Evolutionary conservation across 2,329 filamentous ascomycete species (phyloP), one percentile per base, ranked within the genome.

Genomic region (Endocalyx cinctus): DNA sequence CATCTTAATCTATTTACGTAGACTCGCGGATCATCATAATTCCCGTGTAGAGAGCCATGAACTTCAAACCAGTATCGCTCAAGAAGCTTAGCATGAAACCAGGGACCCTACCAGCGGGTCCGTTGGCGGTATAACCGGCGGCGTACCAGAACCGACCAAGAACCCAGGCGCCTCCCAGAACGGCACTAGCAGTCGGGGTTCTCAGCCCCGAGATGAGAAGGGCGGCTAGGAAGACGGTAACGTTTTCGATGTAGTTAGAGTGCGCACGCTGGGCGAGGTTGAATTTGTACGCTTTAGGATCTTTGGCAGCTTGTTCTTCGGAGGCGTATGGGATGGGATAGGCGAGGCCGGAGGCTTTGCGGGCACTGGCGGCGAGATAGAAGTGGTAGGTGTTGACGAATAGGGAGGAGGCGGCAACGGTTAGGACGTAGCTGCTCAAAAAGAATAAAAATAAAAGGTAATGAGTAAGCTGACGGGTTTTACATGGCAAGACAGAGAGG

Each of bases 181-280:
- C 49, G 13, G 72, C 70, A 18, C 70, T 63, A 14, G 60, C 55
- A 5, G 67, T 37, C 3, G 79, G 80, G 54, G 65, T 79, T 23
- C 58, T 54, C 16, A 81, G 51, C 19, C 79, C 78, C 8, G 73
- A 59, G 46, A 83, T 65, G 39, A 79, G 54, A 10, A 81, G 59
- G 16, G 66, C 59, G 15, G 60, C 64, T 10, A 82, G 49, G 51
- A 74, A 65, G 4, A 74, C 63, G 7, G 69, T 60, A 22, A 74
- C 62, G 59, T 76, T 79, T 64, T 84, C 80, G 43, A 66, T 67
- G 60, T 69, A 83, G 65, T 83, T 82, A 47, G 64, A 59, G 54
- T 84, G 79, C 8, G 42, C 39, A 27, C 40, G 40, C 46, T 54
- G 53, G 7, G 52, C 48, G 62, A 77, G 82, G 66, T 84, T 84